Evolutionary conservation across 352 stramenopile species (phyloP).

Genomic region (Sclerospora graminicola): DNA sequence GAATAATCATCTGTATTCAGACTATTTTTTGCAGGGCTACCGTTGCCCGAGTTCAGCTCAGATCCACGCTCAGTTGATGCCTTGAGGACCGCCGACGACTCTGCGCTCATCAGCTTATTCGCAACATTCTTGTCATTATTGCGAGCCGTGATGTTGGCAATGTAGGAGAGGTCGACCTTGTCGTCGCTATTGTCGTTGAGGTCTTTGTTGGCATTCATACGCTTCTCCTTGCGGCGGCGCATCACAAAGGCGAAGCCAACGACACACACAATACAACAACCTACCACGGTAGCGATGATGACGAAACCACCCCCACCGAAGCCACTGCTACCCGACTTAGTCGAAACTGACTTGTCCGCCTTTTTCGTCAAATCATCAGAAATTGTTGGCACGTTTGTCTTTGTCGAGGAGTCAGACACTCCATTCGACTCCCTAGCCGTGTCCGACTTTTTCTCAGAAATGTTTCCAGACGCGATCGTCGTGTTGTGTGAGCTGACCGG

Average conservation of each 20-base stretch:
- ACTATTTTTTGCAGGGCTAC: constrained; percentile 14
- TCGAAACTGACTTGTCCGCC: constrained; percentile 14
- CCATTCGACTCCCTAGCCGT: constrained; percentile 1
- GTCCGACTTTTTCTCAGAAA: background rate
- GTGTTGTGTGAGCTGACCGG: background rate
- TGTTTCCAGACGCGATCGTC: constrained; percentile 3
- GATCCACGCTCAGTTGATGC: constrained; percentile 29
- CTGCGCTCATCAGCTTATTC: constrained; percentile 25
- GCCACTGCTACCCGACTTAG: constrained; percentile 1
- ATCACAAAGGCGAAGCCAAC: constrained; percentile 36
- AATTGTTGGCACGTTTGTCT: constrained; percentile 4
- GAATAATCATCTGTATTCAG: constrained; percentile 20
- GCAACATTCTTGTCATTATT: constrained; percentile 24
- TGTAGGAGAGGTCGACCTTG: constrained; percentile 36
- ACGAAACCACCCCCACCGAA: constrained; percentile 20
- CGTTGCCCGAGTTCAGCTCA: constrained; percentile 27
- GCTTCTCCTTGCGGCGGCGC: constrained; percentile 30
- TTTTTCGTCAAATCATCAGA: constrained; percentile 1
- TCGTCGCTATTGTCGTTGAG: constrained; percentile 14
- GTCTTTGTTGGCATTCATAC: constrained; percentile 22
- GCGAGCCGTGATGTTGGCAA: constrained; percentile 36
- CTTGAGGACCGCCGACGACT: constrained; percentile 26
- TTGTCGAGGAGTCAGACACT: background rate
- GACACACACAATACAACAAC: constrained; percentile 29
- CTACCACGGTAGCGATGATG: constrained; percentile 27